Evolutionary conservation across 139 green algal genomes (phyloP).

Genomic region (Micractinium conductrix): DNA sequence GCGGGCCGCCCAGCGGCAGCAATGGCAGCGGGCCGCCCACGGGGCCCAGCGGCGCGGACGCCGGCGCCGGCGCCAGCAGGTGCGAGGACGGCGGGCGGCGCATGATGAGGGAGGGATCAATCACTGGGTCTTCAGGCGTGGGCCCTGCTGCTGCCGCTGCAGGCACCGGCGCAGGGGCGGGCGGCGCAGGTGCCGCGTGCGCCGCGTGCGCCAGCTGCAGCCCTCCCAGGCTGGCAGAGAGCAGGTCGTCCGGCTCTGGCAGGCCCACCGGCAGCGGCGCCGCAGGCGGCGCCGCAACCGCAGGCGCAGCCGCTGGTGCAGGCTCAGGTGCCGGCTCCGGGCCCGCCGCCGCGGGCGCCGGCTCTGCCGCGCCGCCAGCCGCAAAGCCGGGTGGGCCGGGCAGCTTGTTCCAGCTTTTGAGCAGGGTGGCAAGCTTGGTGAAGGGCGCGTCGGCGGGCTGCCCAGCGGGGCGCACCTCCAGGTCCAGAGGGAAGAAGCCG

Average conservation of each 20-base stretch:
- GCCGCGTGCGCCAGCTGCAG: not conserved
- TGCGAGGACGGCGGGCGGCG: not conserved
- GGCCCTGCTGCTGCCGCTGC: not conserved
- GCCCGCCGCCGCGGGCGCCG: not conserved
- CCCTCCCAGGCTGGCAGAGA: not conserved
- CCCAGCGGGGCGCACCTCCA: conserved; percentile 62
- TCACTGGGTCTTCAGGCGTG: not conserved
- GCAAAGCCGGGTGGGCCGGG: conserved; percentile 44
- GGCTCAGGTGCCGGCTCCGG: not conserved
- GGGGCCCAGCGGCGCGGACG: not conserved
- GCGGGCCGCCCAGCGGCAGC: conserved; percentile 17
- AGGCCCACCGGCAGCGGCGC: not conserved
- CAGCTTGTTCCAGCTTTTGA: conserved; percentile 57
- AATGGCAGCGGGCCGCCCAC: conserved; percentile 1
- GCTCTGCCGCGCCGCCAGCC: not conserved
- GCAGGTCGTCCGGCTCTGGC: conserved; percentile 26
- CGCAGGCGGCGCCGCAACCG: not conserved
- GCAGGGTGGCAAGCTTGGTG: conserved; percentile 52
- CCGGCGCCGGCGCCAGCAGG: not conserved
- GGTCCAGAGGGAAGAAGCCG: conserved; percentile 79
- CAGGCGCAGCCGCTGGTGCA: not conserved
- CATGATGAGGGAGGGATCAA: conserved; percentile 15
- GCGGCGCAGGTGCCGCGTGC: not conserved
- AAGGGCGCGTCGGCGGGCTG: conserved; percentile 53
- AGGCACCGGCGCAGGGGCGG: not conserved